Percentiles rank a stretch among this genome's conserved stretches.
Evolutionary conservation across 805 yeast genomes (phyloP).

Genomic region (Dipodascus geniculatus): DNA sequence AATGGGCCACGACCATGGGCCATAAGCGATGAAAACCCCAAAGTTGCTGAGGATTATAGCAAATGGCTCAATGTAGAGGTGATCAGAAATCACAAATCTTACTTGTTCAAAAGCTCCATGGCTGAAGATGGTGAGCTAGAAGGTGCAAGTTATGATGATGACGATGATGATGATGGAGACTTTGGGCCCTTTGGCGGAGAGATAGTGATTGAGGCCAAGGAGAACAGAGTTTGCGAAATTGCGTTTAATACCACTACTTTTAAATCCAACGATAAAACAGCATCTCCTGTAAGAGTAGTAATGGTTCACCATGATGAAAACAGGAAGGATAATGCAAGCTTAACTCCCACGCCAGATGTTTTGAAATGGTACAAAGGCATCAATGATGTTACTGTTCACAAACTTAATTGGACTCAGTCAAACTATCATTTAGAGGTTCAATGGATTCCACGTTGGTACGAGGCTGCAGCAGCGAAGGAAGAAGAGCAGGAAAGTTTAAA

Average conservation of each 20-base stretch:
- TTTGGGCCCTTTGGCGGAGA: constrained; percentile 61
- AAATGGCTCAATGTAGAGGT: constrained; percentile 42
- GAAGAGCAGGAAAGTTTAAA: neutral
- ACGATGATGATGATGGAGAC: constrained; percentile 26
- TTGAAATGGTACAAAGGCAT: constrained; percentile 53
- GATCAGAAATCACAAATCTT: constrained; percentile 28
- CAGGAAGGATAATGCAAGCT: constrained; percentile 3
- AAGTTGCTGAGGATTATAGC: constrained; percentile 24
- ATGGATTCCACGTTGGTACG: constrained; percentile 59
- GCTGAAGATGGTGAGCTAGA: constrained; percentile 9
- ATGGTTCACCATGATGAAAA: constrained; percentile 26
- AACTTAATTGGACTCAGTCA: constrained; percentile 44
- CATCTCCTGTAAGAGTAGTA: constrained; percentile 55
- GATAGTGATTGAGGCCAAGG: constrained; percentile 42
- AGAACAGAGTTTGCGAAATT: constrained; percentile 54
- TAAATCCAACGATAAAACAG: constrained; percentile 22
- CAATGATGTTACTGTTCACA: constrained; percentile 51
- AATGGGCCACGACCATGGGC: constrained; percentile 38
- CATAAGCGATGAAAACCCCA: constrained; percentile 18
- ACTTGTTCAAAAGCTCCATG: constrained; percentile 4
- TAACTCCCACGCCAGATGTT: constrained; percentile 20
- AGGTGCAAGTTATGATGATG: constrained; percentile 21
- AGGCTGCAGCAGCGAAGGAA: constrained; percentile 28
- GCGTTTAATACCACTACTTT: constrained; percentile 42
- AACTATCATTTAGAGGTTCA: constrained; percentile 52